Conservation (phyloP, 768 basidiomycete genomes). For the Lactarius akahatsu region DNA sequence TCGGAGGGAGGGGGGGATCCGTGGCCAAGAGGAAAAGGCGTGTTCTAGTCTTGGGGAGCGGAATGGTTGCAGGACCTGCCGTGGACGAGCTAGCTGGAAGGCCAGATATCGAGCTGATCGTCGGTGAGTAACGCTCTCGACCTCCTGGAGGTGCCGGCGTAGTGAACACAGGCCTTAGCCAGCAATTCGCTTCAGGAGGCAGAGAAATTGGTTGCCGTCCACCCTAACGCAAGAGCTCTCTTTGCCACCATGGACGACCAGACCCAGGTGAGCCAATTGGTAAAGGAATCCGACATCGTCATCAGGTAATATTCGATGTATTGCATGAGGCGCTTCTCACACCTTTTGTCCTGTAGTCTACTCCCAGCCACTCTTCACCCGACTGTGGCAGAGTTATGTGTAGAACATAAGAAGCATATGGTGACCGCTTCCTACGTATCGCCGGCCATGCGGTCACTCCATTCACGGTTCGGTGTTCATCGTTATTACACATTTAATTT, state of each 20-base stretch:
- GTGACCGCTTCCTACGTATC: slow-evolving; percentile 93
- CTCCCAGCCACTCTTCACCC: slow-evolving; percentile 77
- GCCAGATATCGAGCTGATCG: slow-evolving; percentile 62
- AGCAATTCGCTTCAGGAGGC: slow-evolving; percentile 70
- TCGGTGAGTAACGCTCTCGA: slow-evolving; percentile 57
- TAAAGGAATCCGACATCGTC: slow-evolving; percentile 72
- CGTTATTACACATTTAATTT: not conserved
- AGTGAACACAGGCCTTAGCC: slow-evolving; percentile 43
- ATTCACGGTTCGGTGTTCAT: slow-evolving; percentile 50
- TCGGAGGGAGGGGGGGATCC: not conserved
- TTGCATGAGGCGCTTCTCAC: not conserved
- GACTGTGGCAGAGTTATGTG: slow-evolving; percentile 68
- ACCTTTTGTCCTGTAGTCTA: slow-evolving; percentile 48
- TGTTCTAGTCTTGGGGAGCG: slow-evolving; percentile 83
- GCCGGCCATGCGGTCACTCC: slow-evolving; percentile 64
- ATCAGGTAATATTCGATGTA: slow-evolving; percentile 57
- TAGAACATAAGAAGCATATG: slow-evolving; percentile 67
- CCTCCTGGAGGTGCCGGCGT: not conserved
- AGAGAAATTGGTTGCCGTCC: slow-evolving; percentile 43
- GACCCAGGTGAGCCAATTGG: slow-evolving; percentile 46
- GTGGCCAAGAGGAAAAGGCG: slow-evolving; percentile 48
- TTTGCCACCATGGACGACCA: slow-evolving; percentile 58
- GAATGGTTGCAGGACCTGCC: slow-evolving; percentile 94
- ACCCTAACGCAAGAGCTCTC: slow-evolving; percentile 55
- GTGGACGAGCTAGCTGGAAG: slow-evolving; percentile 68